Evolutionary conservation across 345 rosid genomes (phyloP).

Genomic region (Populus ilicifolia): DNA sequence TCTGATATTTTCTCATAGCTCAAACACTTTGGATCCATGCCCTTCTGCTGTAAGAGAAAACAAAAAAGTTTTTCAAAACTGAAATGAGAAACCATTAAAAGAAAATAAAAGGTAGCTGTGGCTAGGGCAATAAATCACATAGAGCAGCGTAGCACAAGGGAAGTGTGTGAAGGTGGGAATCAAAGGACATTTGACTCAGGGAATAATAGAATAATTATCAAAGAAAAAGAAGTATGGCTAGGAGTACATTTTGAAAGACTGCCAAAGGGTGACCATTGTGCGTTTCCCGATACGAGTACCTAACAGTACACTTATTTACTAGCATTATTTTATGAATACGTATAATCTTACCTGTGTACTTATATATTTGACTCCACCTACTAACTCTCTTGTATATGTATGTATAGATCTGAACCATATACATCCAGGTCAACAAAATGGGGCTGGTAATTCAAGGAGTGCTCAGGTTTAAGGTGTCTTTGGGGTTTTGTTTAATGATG

Average conservation of each 20-base stretch:
- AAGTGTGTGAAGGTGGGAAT: constrained; percentile 27
- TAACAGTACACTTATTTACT: not conserved
- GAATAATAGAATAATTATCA: constrained; percentile 40
- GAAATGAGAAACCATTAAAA: not conserved
- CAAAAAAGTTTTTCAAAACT: not conserved
- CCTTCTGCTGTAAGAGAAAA: constrained; percentile 43
- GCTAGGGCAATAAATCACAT: not conserved
- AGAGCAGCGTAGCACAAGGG: constrained; percentile 8
- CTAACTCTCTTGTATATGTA: not conserved
- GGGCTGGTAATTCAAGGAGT: constrained; percentile 23
- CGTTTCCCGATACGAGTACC: constrained; percentile 13
- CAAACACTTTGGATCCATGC: constrained; percentile 56
- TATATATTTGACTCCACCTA: constrained; percentile 11
- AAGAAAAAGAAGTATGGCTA: constrained; percentile 3
- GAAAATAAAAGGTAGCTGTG: not conserved
- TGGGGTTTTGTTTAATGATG: not conserved
- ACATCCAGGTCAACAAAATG: constrained; percentile 21
- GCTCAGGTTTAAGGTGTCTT: constrained; percentile 5
- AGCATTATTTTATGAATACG: constrained; percentile 1
- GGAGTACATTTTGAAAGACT: constrained; percentile 31
- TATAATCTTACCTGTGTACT: not conserved
- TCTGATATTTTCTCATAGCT: constrained; percentile 83
- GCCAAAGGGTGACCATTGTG: constrained; percentile 17
- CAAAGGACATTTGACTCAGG: constrained; percentile 42
- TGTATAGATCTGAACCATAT: constrained; percentile 1